Conservation (phyloP, 1,284 basidiomycete genomes). For the Fomitopsis schrenkii region DNA sequence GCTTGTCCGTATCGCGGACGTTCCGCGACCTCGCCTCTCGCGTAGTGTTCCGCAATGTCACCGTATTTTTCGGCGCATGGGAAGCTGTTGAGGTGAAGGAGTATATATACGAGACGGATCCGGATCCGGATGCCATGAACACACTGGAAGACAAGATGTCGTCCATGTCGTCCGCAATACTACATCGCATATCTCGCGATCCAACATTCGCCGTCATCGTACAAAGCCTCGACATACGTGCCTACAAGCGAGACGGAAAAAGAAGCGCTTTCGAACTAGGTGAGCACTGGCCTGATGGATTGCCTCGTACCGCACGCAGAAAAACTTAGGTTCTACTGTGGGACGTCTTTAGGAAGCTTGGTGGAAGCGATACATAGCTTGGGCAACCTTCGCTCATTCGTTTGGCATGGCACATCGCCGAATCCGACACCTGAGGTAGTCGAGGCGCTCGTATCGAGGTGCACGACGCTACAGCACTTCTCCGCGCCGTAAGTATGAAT, state of each 20-base stretch:
- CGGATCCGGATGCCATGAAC: background rate
- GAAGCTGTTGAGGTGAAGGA: background rate
- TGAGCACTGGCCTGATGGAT: background rate
- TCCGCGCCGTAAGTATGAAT: conserved; percentile 7
- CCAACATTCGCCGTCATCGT: conserved; percentile 10
- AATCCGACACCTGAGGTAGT: conserved; percentile 1
- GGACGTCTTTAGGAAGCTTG: background rate
- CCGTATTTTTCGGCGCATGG: conserved; percentile 11
- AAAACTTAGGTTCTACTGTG: background rate
- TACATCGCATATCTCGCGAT: conserved; percentile 8
- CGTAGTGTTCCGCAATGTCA: conserved; percentile 5
- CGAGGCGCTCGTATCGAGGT: conserved; percentile 3
- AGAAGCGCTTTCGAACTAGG: conserved; percentile 4
- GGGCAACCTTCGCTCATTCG: conserved; percentile 6
- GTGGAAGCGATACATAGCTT: conserved; percentile 6
- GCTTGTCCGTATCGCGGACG: conserved; percentile 2
- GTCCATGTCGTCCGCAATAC: conserved; percentile 5
- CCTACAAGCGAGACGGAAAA: background rate
- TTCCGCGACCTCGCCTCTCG: conserved; percentile 5
- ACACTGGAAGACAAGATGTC: background rate
- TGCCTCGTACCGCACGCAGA: background rate
- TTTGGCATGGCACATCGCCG: conserved; percentile 8
- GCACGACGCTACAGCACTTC: conserved; percentile 5
- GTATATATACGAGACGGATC: background rate
- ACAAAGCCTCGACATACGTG: conserved; percentile 8